phyloP scores from a whole-genome alignment of 768 basidiomycete species.

The Mrakia frigida region DNA sequence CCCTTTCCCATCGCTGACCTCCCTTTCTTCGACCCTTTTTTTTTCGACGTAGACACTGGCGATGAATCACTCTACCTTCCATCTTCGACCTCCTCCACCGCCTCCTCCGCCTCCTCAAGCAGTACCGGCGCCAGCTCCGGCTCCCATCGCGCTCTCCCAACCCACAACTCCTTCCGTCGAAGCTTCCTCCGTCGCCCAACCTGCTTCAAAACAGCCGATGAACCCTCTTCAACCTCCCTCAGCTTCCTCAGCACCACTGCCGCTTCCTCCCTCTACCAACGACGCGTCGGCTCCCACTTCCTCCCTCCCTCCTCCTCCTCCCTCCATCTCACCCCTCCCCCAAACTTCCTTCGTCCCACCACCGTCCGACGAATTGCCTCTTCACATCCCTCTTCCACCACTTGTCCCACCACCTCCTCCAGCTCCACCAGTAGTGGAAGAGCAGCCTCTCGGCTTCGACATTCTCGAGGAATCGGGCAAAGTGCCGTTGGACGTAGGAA shows the following conservation, averaged over 20 bases:
- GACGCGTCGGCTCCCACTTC: not conserved
- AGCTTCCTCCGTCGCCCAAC: not conserved
- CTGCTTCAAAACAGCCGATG: not conserved
- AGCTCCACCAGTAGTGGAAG: not conserved
- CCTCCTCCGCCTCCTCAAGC: slow-evolving; percentile 26
- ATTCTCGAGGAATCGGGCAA: slow-evolving; percentile 80
- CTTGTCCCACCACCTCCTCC: not conserved
- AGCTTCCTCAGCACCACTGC: not conserved
- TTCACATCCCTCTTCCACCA: slow-evolving; percentile 20
- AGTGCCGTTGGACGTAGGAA: slow-evolving; percentile 83
- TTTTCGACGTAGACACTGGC: slow-evolving; percentile 62
- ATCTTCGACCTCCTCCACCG: slow-evolving; percentile 55
- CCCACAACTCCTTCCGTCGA: not conserved
- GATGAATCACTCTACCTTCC: slow-evolving; percentile 85
- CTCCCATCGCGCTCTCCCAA: not conserved
- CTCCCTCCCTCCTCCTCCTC: not conserved
- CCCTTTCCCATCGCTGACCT: not conserved
- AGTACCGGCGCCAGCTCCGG: not conserved
- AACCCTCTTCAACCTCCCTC: not conserved
- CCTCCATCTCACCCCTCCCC: not conserved
- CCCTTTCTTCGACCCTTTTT: not conserved
- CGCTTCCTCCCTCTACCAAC: not conserved
- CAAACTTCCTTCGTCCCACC: not conserved
- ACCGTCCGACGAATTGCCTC: slow-evolving; percentile 45
- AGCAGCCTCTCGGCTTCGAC: slow-evolving; percentile 48